A percentile compares a stretch with the other conserved stretches of the same genome.
These are phyloP conservation scores for Lactarius deliciosus DNA, from an alignment of 768 basidiomycete species.

Conservation along the genomic window DNA sequence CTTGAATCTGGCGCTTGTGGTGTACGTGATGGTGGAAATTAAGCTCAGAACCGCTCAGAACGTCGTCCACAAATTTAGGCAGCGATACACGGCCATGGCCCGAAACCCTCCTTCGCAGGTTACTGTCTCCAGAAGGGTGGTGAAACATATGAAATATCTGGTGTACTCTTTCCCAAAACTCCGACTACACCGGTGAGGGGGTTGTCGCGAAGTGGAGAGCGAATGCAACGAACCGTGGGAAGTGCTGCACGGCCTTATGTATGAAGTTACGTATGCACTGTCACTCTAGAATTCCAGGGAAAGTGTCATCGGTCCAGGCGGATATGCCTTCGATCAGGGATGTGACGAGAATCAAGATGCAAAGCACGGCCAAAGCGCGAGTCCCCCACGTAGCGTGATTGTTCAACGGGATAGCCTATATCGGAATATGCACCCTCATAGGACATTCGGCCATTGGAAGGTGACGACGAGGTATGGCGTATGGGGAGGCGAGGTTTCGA, in stretches of 20 bases:
- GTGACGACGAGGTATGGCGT: background rate
- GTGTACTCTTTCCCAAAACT: background rate
- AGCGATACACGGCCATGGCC: background rate
- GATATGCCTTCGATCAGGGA: background rate
- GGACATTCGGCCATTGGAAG: background rate
- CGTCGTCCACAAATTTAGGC: background rate
- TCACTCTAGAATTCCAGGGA: background rate
- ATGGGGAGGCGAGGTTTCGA: background rate
- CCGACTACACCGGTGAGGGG: background rate
- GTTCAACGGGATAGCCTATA: background rate
- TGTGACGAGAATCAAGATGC: background rate
- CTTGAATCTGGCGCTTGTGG: background rate
- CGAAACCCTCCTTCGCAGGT: background rate
- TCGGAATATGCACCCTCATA: background rate
- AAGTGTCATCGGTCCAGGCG: background rate
- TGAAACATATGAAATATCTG: background rate
- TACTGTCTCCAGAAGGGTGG: background rate
- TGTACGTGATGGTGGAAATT: slow-evolving; percentile 7
- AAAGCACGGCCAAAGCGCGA: background rate
- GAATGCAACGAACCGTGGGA: background rate
- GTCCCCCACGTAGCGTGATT: background rate
- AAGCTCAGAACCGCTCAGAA: background rate
- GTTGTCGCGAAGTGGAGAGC: background rate
- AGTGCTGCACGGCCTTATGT: background rate
- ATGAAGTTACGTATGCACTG: background rate